phyloP scores from a whole-genome alignment of 352 stramenopile genomes.

The Phytophthora sp. region DNA sequence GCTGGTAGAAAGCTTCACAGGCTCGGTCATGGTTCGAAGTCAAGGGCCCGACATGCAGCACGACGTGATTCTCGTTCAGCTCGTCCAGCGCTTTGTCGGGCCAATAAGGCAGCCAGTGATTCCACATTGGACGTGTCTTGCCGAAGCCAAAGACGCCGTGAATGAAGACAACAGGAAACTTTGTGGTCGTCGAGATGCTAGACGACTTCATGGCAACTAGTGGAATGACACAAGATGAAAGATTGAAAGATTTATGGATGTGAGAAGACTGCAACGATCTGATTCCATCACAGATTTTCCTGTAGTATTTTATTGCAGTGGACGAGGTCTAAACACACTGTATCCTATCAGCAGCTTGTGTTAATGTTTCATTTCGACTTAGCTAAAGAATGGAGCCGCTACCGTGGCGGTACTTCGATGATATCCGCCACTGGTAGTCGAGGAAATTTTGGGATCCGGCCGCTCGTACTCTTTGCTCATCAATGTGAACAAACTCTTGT shows the following conservation, averaged over 20 bases:
- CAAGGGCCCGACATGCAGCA: constrained; percentile 53
- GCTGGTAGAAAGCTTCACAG: constrained; percentile 63
- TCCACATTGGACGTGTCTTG: constrained; percentile 43
- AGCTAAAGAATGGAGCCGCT: constrained; percentile 22
- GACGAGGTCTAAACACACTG: no score
- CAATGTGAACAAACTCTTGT: constrained; percentile 72
- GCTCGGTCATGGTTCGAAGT: constrained; percentile 70
- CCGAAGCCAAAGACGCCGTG: constrained; percentile 62
- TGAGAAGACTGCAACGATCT: no score
- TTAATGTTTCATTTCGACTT: background rate
- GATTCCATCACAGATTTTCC: background rate
- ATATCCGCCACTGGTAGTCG: constrained; percentile 9
- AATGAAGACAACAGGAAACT: constrained; percentile 56
- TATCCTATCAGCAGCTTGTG: no score
- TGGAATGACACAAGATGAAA: background rate
- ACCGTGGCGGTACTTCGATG: constrained; percentile 22
- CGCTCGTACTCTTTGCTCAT: constrained; percentile 68
- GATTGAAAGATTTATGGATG: no score
- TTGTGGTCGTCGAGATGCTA: constrained; percentile 28
- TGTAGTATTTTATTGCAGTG: constrained; percentile 1
- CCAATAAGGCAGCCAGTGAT: constrained; percentile 53
- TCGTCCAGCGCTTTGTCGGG: constrained; percentile 44
- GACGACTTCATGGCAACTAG: constrained; percentile 3
- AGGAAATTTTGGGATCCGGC: constrained; percentile 5
- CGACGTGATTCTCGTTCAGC: constrained; percentile 52